Base-by-base conservation (phyloP, 148 eudicot genomes). In the Silene latifolia region DNA sequence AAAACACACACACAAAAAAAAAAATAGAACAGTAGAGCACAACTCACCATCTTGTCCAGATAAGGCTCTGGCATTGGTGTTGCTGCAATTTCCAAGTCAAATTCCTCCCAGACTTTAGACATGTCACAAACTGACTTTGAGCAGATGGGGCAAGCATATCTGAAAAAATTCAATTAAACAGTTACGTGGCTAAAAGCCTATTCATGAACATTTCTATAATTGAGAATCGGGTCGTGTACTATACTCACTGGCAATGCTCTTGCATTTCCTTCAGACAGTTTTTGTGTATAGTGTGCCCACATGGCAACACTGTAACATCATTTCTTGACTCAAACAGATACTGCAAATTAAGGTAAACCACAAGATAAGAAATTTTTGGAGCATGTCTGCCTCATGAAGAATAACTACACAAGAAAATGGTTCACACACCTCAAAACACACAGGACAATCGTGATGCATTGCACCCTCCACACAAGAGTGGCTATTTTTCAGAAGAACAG, bases 371-470 rank as follows among this genome's bases (percentile, higher is more conserved):
- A 32, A 8, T 13, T 23, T 8, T 14, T 8, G 14, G 18, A 24
- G 8, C 0, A 24, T 27, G 29, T 39, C 4, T 25, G 27, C 63
- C 32, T 3, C 32, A 51, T 7, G 12, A 18, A 61, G 75, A 5
- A 12, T 25, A 46, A 24, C 47, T 4, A 42, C 15, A 9, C 10
- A 61, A 53, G 67, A 32, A 54, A 18, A 53, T 17, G 35, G 58
- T 63, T 65, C 7, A 42, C 67, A 64, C 82, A 94, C 98, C 98
- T 94, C 98, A 82, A 91, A 91, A 77, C 98, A 94, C 72, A 94
- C 89, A 42, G 98, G 98, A 76, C 98, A 94, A 72, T 91, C 91
- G 59, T 91, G 98, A 83, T 91, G 98, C 97, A 94, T 91, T 32
- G 97, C 97, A 68, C 98, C 92, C 81, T 94, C 98, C 15, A 94